These are phyloP conservation scores for Penicillium simplicissimum DNA, from an alignment of 495 filamentous ascomycete species.

Conservation along the genomic window DNA sequence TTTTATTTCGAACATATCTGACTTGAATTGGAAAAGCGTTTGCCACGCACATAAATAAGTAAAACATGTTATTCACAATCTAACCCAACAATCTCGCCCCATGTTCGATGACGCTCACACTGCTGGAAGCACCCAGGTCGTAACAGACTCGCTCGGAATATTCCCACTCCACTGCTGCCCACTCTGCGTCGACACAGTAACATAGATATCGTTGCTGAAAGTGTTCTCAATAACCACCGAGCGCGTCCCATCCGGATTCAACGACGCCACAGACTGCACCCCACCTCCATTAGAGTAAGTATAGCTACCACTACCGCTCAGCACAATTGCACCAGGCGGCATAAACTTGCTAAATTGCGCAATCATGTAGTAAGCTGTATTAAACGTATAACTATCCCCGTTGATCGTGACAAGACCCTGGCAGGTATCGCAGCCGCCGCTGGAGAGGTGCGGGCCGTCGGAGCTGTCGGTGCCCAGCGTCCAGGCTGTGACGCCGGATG, in stretches of 20 bases:
- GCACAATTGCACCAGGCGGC: constrained; percentile 47
- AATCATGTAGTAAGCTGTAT: constrained; percentile 57
- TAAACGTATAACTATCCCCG: constrained; percentile 44
- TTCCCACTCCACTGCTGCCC: constrained; percentile 56
- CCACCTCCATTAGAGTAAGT: constrained; percentile 44
- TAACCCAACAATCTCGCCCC: not conserved
- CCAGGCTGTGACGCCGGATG: constrained; percentile 54
- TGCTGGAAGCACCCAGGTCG: constrained; percentile 55
- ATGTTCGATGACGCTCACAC: not conserved
- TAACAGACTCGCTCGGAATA: constrained; percentile 46
- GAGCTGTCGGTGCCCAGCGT: constrained; percentile 52
- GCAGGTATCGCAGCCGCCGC: constrained; percentile 50
- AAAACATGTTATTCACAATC: too few species aligned
- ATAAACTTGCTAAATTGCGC: constrained; percentile 61
- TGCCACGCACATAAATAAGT: too few species aligned
- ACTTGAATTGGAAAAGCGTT: too few species aligned
- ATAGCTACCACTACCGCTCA: constrained; percentile 49
- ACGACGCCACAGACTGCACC: constrained; percentile 50
- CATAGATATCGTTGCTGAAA: constrained; percentile 50
- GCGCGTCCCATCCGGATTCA: constrained; percentile 53
- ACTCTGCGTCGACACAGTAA: constrained; percentile 42
- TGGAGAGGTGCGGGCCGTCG: constrained; percentile 53
- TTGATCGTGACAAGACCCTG: constrained; percentile 52
- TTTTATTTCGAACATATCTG: not conserved
- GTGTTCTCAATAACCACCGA: constrained; percentile 56